Evolutionary conservation across 208 protist species (phyloP), one percentile per base, ranked within the genome.

Genomic region (Leishmania braziliensis): DNA sequence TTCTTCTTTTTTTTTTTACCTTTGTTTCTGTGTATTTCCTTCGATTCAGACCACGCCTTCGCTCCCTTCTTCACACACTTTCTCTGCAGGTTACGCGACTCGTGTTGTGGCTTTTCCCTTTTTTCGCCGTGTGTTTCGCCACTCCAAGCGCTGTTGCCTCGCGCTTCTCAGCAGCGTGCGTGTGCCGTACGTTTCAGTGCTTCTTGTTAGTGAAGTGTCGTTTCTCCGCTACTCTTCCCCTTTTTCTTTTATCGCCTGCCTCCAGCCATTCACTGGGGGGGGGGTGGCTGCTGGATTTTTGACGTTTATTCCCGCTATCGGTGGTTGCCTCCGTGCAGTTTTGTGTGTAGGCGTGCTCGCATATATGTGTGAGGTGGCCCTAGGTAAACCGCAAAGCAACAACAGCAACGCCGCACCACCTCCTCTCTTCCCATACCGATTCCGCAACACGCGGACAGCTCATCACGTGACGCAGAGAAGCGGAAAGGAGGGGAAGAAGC

Each of bases 191-290:
- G 62, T 29, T 68, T 39, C 12, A 12, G 29, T 14, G 12, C 39
- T n/a, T 9, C 39, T 8, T 20, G 62, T 39, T 12, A 6, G 33
- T 68, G 62, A 33, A 9, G 62, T 16, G 14, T 39, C 62, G 29
- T 36, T 68, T 39, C 43, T 16, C 29, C 62, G 14, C 29, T 20
- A 18, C 58, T 9, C 20, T 4, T 46, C 58, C 14, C 58, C 58
- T 63, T 63, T 29, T 63, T 63, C 58, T 63, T 63, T 63, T 18
- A 68, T 68, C 29, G 62, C 62, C 10, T 68, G 62, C 62, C 39
- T 12, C 26, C 33, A 29, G 29, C 14, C 5, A 29, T 20, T 16
- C 29, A 33, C 29, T 29, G 29, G 43, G 43, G 43, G 29, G 29
- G 43, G 43, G 43, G 29, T 68, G 62, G 26, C 62, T 20, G 9